Evolutionary conservation across 2,329 filamentous ascomycete species (phyloP), one percentile per base, ranked within the genome.

Genomic region (Botrytis medusae): DNA sequence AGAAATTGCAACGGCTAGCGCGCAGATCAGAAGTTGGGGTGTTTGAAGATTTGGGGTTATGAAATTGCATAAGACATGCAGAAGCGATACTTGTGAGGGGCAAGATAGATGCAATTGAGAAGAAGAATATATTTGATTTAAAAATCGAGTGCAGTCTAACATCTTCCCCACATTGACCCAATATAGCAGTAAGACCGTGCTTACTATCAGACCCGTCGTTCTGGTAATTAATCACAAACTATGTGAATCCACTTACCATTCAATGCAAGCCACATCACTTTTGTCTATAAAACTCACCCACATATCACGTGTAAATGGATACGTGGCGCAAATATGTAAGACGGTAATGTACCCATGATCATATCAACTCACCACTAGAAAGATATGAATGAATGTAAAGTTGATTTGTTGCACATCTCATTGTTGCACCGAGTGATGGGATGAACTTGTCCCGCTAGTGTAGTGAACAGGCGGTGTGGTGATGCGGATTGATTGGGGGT

Each of bases 341-440:
- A 62, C 51, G 60, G 37, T 34, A 54, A 48, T 40, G 46, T 34
- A 72, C 70, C 46, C 46, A 72, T 72, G 60, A 65, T 65, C 70
- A 65, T 42, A 34, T 7, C 46, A 44, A n/a, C 46, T 65, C 68
- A 65, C 70, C 70, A 72, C 60, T 72, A 54, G 61, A 37, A 46
- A 59, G 60, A 72, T 32, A 37, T 29, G 29, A 59, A 59, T 42
- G 34, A 54, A 32, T 1, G 12, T 32, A 59, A 67, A 67, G 20
- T 44, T 16, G 10, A 57, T 67, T 22, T 72, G 70, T 72, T 72
- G 70, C 70, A 72, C 37, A 67, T 67, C 70, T 72, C 37, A 72
- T 57, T 72, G 70, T 72, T 72, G 70, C 61, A 72, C 70, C n/a
- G 61, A 67, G 64, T 67, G 64, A 67, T 67, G 32, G 34, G 48